phyloP scores from a whole-genome alignment of 306 rosid genomes.

The Castanea sativa region DNA sequence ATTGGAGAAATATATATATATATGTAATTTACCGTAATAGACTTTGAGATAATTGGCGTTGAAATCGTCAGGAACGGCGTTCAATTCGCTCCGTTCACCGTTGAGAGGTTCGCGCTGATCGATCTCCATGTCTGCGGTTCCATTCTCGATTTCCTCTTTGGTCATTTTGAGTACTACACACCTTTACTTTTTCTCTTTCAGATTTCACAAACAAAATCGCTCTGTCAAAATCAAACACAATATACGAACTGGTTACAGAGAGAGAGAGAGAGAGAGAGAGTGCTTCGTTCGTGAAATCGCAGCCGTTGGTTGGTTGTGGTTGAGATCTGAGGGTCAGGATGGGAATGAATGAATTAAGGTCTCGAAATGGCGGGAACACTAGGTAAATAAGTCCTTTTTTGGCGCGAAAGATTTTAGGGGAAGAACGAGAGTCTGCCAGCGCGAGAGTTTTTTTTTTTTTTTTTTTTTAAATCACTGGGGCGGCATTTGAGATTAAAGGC shows the following conservation, averaged over 20 bases:
- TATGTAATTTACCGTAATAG: constrained; percentile 52
- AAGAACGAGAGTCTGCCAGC: too few species aligned
- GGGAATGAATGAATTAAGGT: neutral
- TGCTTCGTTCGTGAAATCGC: neutral
- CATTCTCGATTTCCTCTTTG: constrained; percentile 32
- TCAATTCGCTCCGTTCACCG: constrained; percentile 30
- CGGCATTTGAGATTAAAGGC: too few species aligned
- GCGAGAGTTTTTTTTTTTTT: too few species aligned
- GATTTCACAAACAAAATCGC: neutral
- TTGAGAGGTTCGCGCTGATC: constrained; percentile 22
- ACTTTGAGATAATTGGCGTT: constrained; percentile 49
- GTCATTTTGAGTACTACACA: constrained; percentile 21
- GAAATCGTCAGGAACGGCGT: constrained; percentile 34
- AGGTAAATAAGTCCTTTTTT: neutral
- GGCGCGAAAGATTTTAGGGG: too few species aligned
- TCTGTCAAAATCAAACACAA: neutral
- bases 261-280: too few species aligned
- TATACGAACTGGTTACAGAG: too few species aligned
- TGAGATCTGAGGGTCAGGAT: neutral
- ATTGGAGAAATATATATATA: too few species aligned
- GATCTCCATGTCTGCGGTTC: constrained; percentile 41
- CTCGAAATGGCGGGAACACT: neutral
- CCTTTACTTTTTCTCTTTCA: neutral
- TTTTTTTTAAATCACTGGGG: too few species aligned
- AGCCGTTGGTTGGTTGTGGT: neutral